Percentiles rank a stretch among this genome's conserved stretches.
Conservation (phyloP, 148 eudicot genomes). For the Gaultheria prostrata region DNA sequence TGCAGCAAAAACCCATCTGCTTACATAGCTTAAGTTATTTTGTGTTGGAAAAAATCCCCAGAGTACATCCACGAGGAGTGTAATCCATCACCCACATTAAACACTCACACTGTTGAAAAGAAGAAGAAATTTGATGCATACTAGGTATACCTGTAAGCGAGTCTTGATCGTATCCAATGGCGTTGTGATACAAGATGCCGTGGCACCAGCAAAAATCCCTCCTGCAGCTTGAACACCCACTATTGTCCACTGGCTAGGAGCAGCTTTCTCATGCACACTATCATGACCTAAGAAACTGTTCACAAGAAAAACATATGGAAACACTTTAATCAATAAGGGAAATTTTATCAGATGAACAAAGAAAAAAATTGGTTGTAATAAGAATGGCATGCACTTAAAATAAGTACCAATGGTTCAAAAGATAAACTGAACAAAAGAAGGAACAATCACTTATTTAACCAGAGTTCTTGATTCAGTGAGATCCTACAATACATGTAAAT, state of each 20-base stretch:
- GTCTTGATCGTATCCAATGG: slow-evolving; percentile 97
- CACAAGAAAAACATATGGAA: slow-evolving; percentile 4
- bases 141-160: slow-evolving; percentile 63
- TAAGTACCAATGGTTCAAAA: neutral
- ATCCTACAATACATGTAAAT: slow-evolving; percentile 4
- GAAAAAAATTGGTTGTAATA: neutral
- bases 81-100: neutral
- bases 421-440: neutral
- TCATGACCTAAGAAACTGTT: slow-evolving; percentile 63
- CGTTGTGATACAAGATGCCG: slow-evolving; percentile 89
- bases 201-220: slow-evolving; percentile 88
- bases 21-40: neutral
- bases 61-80: neutral
- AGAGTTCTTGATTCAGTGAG: neutral
- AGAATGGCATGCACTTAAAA: neutral
- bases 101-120: neutral
- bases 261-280: slow-evolving; percentile 34
- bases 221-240: slow-evolving; percentile 89
- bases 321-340: neutral
- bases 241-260: slow-evolving; percentile 56
- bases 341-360: neutral
- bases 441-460: neutral
- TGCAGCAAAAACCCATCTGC: neutral
- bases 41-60: neutral
- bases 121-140: neutral